phyloP scores from a whole-genome alignment of 371 early-diverging fungal species.

The Parasitella parasitica region DNA sequence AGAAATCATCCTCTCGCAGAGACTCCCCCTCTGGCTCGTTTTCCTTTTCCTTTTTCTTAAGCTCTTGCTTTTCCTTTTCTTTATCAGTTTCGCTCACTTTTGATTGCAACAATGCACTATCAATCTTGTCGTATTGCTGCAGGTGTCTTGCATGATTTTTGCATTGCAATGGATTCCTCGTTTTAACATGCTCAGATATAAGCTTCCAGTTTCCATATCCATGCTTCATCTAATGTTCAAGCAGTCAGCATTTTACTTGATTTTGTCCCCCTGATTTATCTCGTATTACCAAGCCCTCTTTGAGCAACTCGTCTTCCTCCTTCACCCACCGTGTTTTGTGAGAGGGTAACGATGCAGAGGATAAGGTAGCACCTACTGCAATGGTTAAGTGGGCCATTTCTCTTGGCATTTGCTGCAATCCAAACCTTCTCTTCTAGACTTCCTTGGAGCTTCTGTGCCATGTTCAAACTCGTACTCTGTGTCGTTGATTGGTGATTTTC shows the following conservation, averaged over 20 bases:
- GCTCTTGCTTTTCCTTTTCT: neutral
- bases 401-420: neutral
- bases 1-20: constrained; percentile 15
- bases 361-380: constrained; percentile 12
- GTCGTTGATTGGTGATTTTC: neutral
- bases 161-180: constrained; percentile 66
- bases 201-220: constrained; percentile 69
- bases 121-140: constrained; percentile 47
- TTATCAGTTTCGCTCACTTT: too few species aligned
- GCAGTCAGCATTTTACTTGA: neutral
- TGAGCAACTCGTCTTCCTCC: constrained; percentile 43
- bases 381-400: neutral
- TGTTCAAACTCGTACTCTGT: neutral
- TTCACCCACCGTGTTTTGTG: constrained; percentile 62
- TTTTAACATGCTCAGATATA: constrained; percentile 55
- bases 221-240: constrained; percentile 19
- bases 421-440: constrained; percentile 20
- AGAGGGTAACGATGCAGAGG: constrained; percentile 60
- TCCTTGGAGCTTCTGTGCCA: constrained; percentile 4
- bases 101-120: neutral
- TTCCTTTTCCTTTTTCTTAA: neutral
- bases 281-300: constrained; percentile 47
- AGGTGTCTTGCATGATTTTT: constrained; percentile 71
- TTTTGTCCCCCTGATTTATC: neutral
- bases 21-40: neutral